These are phyloP conservation scores for Flaveria ramosissima DNA, from an alignment of 129 eudicot genomes.

Conservation along the genomic window DNA sequence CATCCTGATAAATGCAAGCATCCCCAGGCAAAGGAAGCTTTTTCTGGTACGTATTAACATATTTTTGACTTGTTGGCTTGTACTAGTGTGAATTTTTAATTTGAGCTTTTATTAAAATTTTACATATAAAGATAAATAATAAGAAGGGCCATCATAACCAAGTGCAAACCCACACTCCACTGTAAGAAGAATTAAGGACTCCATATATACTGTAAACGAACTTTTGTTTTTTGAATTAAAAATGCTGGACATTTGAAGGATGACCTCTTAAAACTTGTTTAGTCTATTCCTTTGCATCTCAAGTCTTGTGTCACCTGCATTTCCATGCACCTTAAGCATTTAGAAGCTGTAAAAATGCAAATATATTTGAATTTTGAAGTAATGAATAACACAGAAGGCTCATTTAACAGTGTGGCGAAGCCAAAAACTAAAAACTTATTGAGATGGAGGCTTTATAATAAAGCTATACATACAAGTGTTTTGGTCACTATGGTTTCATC, in stretches of 20 bases:
- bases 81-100: slow-evolving; percentile 5
- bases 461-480: slow-evolving; percentile 8
- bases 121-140: slow-evolving; percentile 7
- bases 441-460: slow-evolving; percentile 15
- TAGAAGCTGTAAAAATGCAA: slow-evolving; percentile 4
- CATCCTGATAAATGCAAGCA: slow-evolving; percentile 99
- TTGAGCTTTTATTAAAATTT: not conserved
- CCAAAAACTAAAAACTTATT: slow-evolving; percentile 8
- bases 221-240: not conserved
- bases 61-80: not conserved
- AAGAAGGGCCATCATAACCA: not conserved
- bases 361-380: not conserved
- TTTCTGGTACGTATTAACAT: slow-evolving; percentile 62
- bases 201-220: not conserved
- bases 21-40: slow-evolving; percentile 97
- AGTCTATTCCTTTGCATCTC: not conserved
- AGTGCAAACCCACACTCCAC: not conserved
- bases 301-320: not conserved
- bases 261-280: not conserved
- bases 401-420: not conserved
- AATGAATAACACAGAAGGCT: not conserved
- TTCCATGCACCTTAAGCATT: slow-evolving; percentile 10
- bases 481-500: not conserved
- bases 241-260: slow-evolving; percentile 9
- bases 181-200: not conserved